A percentile compares a stretch with the other conserved stretches of the same genome.
Conservation (phyloP, 108 stramenopile species). For the Fragilaria crotonensis region DNA sequence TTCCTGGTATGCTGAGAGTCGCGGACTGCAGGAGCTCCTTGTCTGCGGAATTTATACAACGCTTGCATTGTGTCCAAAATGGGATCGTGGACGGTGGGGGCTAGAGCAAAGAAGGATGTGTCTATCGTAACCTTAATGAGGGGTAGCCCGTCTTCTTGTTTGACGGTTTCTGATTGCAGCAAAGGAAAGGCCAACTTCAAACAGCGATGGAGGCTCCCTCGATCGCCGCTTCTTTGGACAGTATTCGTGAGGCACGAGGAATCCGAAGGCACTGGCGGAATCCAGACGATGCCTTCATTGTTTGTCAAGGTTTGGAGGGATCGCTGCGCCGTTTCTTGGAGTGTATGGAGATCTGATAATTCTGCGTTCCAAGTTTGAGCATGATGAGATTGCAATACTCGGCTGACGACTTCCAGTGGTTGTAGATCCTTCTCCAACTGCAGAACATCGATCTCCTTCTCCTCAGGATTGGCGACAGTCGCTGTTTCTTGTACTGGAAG, state of each 20-base stretch:
- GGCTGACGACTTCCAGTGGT: not conserved
- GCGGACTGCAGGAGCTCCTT: conserved; percentile 10
- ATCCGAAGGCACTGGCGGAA: conserved; percentile 11
- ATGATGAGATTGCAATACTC: not conserved
- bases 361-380: not conserved
- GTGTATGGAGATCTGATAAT: not conserved
- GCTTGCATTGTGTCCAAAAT: conserved; percentile 20
- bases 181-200: conserved; percentile 29
- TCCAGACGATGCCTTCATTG: conserved; percentile 8
- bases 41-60: conserved; percentile 36
- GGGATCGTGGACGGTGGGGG: conserved; percentile 35
- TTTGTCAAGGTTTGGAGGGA: not conserved
- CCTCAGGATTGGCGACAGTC: not conserved
- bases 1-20: not conserved
- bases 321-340: not conserved
- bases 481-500: not conserved
- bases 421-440: not conserved
- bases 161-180: conserved; percentile 13
- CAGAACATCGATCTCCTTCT: not conserved
- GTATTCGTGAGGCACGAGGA: not conserved
- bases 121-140: conserved; percentile 45
- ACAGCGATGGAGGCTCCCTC: conserved; percentile 25
- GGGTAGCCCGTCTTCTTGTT: conserved; percentile 6
- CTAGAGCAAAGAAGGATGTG: conserved; percentile 40
- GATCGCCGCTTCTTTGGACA: conserved; percentile 1